phyloP scores from a whole-genome alignment of 176 grass and related monocot genomes.

The Musa itinerans region DNA sequence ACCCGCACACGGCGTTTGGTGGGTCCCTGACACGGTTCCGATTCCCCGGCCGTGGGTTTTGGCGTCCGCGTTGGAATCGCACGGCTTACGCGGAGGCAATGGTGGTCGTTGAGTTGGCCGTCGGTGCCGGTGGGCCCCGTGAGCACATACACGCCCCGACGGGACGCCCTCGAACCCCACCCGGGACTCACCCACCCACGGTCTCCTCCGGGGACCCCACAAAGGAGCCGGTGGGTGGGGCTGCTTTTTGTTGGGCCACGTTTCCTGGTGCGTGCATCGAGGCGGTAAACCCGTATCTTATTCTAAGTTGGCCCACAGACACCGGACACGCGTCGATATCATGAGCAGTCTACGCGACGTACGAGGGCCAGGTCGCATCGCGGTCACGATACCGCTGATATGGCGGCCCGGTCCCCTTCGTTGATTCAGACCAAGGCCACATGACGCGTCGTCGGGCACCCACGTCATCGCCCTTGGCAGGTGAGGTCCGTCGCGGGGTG shows the following conservation, averaged over 20 bases:
- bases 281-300: neutral
- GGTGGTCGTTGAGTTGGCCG: conserved; percentile 43
- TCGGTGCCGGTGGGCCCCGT: conserved; percentile 13
- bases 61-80: neutral
- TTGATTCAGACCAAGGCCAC: no score
- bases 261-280: no score
- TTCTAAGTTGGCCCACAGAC: conserved; percentile 13
- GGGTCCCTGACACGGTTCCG: neutral
- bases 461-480: no score
- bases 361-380: conserved; percentile 41
- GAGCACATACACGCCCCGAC: neutral
- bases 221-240: neutral
- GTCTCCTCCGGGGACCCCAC: neutral
- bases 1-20: neutral
- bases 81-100: neutral
- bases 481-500: no score
- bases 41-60: neutral
- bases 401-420: neutral
- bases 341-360: conserved; percentile 15
- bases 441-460: no score
- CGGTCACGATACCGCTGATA: conserved; percentile 48
- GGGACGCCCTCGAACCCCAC: neutral
- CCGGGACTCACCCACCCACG: neutral
- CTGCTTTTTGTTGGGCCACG: no score
- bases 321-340: neutral